Evolutionary conservation across 2,329 filamentous ascomycete species (phyloP).

Genomic region (Scopulariopsis brevicaulis): DNA sequence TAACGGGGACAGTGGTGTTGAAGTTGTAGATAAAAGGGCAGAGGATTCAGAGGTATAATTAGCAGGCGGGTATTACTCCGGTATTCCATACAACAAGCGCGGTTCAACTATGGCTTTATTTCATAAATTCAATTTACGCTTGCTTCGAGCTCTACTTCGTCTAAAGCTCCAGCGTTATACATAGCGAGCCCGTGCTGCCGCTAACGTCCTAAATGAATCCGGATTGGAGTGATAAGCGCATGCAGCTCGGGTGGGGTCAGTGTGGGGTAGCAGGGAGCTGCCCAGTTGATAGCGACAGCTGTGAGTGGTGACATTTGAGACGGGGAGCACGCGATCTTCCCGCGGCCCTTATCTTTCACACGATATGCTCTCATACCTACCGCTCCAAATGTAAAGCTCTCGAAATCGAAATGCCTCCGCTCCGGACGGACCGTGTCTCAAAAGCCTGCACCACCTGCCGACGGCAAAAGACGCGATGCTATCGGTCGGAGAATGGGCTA

Average conservation of each 20-base stretch:
- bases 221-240: neutral
- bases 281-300: neutral
- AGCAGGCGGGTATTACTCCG: neutral
- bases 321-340: neutral
- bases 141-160: too few species aligned
- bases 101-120: too few species aligned
- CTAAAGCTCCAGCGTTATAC: too few species aligned
- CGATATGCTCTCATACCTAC: neutral
- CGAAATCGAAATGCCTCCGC: conserved; percentile 11
- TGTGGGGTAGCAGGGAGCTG: neutral
- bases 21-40: conserved; percentile 1
- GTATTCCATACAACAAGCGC: neutral
- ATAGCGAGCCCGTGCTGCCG: too few species aligned
- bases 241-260: neutral
- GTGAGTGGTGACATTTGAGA: neutral
- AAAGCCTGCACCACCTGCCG: conserved; percentile 15
- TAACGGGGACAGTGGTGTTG: conserved; percentile 14
- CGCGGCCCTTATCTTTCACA: neutral
- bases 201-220: neutral
- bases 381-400: neutral
- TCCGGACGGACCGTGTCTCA: conserved; percentile 12
- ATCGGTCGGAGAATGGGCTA: conserved; percentile 5
- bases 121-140: too few species aligned
- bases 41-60: neutral
- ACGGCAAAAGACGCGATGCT: conserved; percentile 15